A percentile compares a stretch with the other conserved stretches of the same genome.
phyloP scores from a whole-genome alignment of 306 rosid genomes.

The Castanopsis chinensis region DNA sequence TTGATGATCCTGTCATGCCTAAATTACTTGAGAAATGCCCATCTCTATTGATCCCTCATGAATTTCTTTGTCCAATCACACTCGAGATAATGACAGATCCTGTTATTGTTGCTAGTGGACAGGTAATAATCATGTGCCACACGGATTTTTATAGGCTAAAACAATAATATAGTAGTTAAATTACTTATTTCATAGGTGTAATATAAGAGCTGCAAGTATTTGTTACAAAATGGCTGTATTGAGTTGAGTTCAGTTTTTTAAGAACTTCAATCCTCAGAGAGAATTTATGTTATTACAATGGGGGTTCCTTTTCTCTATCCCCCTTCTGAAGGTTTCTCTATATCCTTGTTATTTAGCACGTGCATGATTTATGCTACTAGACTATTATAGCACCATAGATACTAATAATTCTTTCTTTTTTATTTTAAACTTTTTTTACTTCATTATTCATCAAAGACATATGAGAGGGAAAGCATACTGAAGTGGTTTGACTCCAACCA shows the following conservation, averaged over 20 bases:
- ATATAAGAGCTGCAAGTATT: neutral
- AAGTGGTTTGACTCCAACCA: constrained; percentile 75
- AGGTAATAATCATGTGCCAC: constrained; percentile 47
- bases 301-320: no score
- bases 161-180: neutral
- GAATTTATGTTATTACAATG: no score
- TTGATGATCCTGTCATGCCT: constrained; percentile 43
- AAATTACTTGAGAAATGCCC: constrained; percentile 41
- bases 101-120: constrained; percentile 80
- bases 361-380: neutral
- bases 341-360: no score
- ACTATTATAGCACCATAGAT: neutral
- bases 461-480: constrained; percentile 82
- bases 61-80: constrained; percentile 85
- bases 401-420: constrained; percentile 14
- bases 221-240: neutral
- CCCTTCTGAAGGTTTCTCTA: no score
- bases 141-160: neutral
- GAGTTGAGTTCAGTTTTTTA: neutral
- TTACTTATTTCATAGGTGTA: no score
- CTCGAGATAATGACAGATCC: constrained; percentile 92
- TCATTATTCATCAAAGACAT: constrained; percentile 45
- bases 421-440: neutral
- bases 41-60: constrained; percentile 78
- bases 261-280: no score